These are phyloP conservation scores for Marchantia paleacea DNA, from an alignment of 225 moss, liverwort and hornwort species.

Conservation along the genomic window DNA sequence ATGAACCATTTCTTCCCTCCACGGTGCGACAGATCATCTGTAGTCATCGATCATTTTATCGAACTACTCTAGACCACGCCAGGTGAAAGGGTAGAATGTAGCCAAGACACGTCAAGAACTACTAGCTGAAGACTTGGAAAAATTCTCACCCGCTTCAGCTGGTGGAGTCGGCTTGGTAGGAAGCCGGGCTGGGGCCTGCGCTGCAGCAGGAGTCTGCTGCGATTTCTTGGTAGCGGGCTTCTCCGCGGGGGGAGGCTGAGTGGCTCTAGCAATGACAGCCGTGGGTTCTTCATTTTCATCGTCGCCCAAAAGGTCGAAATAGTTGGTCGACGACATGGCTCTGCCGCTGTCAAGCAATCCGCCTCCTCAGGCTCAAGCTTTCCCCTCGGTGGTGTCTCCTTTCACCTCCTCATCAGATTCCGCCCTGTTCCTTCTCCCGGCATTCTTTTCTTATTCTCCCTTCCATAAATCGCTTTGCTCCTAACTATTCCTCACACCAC, in stretches of 20 bases:
- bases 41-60: too few species aligned
- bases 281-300: constrained; percentile 57
- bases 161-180: constrained; percentile 32
- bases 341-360: constrained; percentile 27
- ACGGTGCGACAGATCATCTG: too few species aligned
- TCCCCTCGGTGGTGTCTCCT: constrained; percentile 21
- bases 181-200: constrained; percentile 24
- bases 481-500: background rate
- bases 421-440: constrained; percentile 21
- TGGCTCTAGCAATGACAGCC: constrained; percentile 45
- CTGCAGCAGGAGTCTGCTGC: constrained; percentile 16
- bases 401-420: constrained; percentile 43
- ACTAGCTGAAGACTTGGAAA: background rate
- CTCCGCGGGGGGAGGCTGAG: constrained; percentile 31
- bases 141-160: constrained; percentile 33
- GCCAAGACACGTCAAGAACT: background rate
- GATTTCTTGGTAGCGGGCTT: constrained; percentile 28
- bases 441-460: constrained; percentile 28
- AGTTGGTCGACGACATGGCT: constrained; percentile 53
- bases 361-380: constrained; percentile 19
- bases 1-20: too few species aligned
- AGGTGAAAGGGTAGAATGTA: background rate
- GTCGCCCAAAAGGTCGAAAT: constrained; percentile 50
- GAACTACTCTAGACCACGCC: background rate
- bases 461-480: constrained; percentile 20